Percentiles rank a stretch among this genome's conserved stretches.
phyloP scores from a whole-genome alignment of 1,284 basidiomycete genomes.

The Rhodofomes roseus region DNA sequence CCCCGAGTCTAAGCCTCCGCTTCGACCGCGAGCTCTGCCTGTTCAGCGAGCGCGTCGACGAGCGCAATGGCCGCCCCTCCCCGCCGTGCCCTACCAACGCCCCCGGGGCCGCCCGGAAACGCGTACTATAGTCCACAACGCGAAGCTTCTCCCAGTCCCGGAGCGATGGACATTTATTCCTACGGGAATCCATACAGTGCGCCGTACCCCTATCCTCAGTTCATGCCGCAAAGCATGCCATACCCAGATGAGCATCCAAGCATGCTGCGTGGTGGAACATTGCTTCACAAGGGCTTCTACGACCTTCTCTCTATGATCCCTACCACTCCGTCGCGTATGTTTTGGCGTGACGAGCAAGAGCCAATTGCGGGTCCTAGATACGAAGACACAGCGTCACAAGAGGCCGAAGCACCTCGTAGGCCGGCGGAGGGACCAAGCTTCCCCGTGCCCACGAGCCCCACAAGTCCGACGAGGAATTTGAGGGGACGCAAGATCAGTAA shows the following conservation, averaged over 20 bases:
- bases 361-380: conserved; percentile 59
- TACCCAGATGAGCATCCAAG: conserved; percentile 40
- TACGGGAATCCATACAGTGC: conserved; percentile 40
- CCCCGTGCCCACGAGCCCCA: conserved; percentile 25
- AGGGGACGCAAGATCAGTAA: conserved; percentile 71
- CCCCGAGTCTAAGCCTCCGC: background rate
- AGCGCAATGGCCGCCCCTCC: conserved; percentile 5
- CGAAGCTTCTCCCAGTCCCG: conserved; percentile 16
- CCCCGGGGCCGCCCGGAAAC: conserved; percentile 28
- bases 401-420: conserved; percentile 16
- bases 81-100: conserved; percentile 35
- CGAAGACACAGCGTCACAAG: conserved; percentile 42
- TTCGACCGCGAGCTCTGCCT: background rate
- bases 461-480: conserved; percentile 36
- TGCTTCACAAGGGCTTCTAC: conserved; percentile 84
- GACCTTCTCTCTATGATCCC: conserved; percentile 81
- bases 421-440: conserved; percentile 17
- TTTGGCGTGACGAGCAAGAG: conserved; percentile 45
- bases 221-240: conserved; percentile 30
- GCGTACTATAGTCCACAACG: conserved; percentile 14
- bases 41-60: background rate
- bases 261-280: conserved; percentile 59
- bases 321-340: conserved; percentile 55
- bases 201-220: conserved; percentile 41
- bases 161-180: conserved; percentile 33